Evolutionary conservation across 2,329 filamentous ascomycete genomes (phyloP).

Genomic region (Ophiostoma sp.): DNA sequence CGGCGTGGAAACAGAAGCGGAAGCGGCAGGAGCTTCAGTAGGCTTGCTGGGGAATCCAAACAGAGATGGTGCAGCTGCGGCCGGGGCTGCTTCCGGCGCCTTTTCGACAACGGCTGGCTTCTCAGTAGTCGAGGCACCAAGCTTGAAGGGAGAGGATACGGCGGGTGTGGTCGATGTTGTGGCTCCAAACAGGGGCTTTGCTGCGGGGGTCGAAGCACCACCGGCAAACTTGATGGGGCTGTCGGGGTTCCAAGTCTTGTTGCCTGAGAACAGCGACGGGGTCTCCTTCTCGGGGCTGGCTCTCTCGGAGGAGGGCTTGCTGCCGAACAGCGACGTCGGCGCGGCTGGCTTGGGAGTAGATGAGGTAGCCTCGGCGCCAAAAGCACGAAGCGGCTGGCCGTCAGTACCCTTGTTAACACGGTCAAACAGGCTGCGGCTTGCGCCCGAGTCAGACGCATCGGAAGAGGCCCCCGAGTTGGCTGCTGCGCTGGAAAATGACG

Average conservation of each 20-base stretch:
- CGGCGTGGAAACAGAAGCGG: background rate
- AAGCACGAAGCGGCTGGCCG: conserved; percentile 45
- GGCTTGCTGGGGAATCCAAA: conserved; percentile 21
- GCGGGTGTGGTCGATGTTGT: conserved; percentile 1
- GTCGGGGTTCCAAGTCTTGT: conserved; percentile 47
- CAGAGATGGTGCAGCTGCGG: conserved; percentile 9
- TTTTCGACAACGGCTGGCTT: conserved; percentile 5
- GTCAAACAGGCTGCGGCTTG: conserved; percentile 51
- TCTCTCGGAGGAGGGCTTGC: conserved; percentile 35
- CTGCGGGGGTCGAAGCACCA: conserved; percentile 22
- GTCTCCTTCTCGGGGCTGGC: conserved; percentile 42
- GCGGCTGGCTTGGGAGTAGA: conserved; percentile 2
- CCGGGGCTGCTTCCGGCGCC: conserved; percentile 3
- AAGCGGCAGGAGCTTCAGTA: conserved; percentile 2
- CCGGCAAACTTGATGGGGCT: conserved; percentile 52
- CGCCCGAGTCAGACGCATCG: conserved; percentile 42
- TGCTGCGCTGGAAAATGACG: conserved; percentile 17
- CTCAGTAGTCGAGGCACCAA: conserved; percentile 20
- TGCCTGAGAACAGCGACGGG: conserved; percentile 30
- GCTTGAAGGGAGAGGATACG: conserved; percentile 17
- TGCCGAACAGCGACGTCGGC: conserved; percentile 29
- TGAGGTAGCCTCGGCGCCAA: conserved; percentile 32
- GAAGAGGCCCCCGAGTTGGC: conserved; percentile 37
- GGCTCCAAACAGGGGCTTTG: conserved; percentile 26
- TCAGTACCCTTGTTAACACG: conserved; percentile 48